Evolutionary conservation across 129 eudicot species (phyloP), one percentile per base, ranked within the genome.

Genomic region (Flaveria bidentis): DNA sequence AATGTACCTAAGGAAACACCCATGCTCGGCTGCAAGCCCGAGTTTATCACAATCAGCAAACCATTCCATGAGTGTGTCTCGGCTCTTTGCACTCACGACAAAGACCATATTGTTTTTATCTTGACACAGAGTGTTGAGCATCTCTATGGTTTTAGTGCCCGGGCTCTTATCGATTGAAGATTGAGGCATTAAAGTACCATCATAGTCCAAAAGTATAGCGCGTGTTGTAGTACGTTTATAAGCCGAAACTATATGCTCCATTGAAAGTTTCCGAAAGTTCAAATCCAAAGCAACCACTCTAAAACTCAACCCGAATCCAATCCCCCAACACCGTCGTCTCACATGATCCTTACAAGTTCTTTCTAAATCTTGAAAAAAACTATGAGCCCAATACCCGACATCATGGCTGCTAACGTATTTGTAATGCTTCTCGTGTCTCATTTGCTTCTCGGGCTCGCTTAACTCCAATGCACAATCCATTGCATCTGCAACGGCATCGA

Each of bases 21-120:
- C 97, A 42, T 91, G 97, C 79, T 91, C 97, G 11, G 97, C 96
- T 44, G 92, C 97, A 49, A 91, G 84, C 64, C 97, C 97, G 17
- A 89, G 83, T 26, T 85, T 87, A 30, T 83, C 96, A 80, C 97
- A 89, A 70, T 87, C 80, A 6, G 84, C 81, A 73, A 91, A 89
- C 97, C 97, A 91, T 73, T 89, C 96, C 17, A 46, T 80, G 7
- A 91, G 84, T 25, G 83, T 76, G n/a, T 71, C 69, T 26, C 96
- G 85, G 61, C 86, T 77, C 70, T 87, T 89, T 0, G 92, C 90
- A 74, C 97, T 91, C 51, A 91, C 97, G 13, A 91, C 75, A 57
- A 91, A 91, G 20, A 91, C 93, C 91, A 85, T 80, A 56, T 91
- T 91, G 58, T 88, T 88, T 82, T 86, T 84, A 76, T 91, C 91